Percentiles rank a stretch among this genome's conserved stretches.
Evolutionary conservation across 2,329 filamentous ascomycete species (phyloP).

Genomic region (Chaetomium strumarium): DNA sequence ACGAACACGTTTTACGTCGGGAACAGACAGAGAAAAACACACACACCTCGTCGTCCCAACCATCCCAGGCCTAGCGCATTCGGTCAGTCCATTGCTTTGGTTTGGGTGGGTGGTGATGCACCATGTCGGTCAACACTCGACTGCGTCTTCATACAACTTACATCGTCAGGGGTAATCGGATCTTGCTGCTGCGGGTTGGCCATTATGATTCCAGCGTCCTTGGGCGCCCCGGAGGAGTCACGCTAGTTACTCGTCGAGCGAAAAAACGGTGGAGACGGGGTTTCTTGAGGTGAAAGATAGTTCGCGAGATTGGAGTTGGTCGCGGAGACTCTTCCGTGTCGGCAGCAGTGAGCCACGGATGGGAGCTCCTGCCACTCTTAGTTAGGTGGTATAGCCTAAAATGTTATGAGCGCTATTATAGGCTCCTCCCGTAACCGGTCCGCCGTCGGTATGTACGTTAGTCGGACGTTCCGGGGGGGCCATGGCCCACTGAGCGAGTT

Average conservation of each 20-base stretch:
- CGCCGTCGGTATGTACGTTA: neutral
- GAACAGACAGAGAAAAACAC: neutral
- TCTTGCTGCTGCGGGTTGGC: neutral
- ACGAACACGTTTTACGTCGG: neutral
- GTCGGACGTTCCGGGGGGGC: neutral
- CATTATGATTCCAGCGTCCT: neutral
- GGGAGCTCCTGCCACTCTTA: neutral
- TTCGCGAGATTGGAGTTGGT: too few species aligned
- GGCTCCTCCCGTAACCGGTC: conserved; percentile 7
- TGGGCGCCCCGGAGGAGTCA: too few species aligned
- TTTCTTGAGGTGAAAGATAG: too few species aligned
- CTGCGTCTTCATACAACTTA: neutral
- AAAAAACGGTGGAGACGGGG: too few species aligned
- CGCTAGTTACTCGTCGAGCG: too few species aligned
- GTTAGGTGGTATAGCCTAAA: too few species aligned
- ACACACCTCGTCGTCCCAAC: conserved; percentile 9
- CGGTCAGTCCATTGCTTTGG: neutral
- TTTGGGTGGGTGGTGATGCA: neutral
- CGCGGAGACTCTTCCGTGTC: too few species aligned
- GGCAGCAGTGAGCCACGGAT: neutral
- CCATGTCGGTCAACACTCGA: neutral
- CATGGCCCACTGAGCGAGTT: neutral
- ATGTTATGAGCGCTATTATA: neutral
- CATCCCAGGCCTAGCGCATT: neutral
- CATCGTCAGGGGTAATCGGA: conserved; percentile 7